phyloP scores from a whole-genome alignment of 116 monocot species.

The Iris pallida region DNA sequence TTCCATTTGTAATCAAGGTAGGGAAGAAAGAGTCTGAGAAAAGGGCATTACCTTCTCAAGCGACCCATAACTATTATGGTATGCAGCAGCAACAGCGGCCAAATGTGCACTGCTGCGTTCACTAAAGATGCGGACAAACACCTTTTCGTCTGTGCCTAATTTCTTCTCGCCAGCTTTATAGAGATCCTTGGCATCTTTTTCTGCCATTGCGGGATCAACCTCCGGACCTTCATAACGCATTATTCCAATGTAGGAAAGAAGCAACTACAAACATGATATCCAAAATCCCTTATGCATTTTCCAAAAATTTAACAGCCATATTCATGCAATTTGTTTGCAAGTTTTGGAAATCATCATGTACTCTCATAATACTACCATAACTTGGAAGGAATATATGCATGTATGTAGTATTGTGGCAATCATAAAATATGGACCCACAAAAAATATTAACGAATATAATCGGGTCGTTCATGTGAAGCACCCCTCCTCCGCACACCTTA shows the following conservation, averaged over 20 bases:
- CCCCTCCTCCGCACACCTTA: no score
- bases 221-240: slow-evolving; percentile 49
- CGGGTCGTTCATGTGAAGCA: no score
- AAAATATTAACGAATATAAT: no score
- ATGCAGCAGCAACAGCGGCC: slow-evolving; percentile 61
- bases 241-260: slow-evolving; percentile 31
- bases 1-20: background rate
- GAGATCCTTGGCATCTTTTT: slow-evolving; percentile 60
- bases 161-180: slow-evolving; percentile 81
- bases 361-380: no score
- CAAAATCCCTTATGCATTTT: no score
- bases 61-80: slow-evolving; percentile 40
- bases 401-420: no score
- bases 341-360: no score
- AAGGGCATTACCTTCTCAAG: slow-evolving; percentile 51
- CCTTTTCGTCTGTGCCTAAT: slow-evolving; percentile 73
- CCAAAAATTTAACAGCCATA: no score
- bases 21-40: background rate
- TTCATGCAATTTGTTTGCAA: no score
- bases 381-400: no score
- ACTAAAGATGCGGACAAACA: slow-evolving; percentile 63
- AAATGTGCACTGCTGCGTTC: slow-evolving; percentile 64
- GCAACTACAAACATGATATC: slow-evolving; percentile 13
- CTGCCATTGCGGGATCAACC: slow-evolving; percentile 44
- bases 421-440: no score